Base-by-base conservation (phyloP, 2,329 filamentous ascomycete genomes). In the Ophiosphaerella narmari region DNA sequence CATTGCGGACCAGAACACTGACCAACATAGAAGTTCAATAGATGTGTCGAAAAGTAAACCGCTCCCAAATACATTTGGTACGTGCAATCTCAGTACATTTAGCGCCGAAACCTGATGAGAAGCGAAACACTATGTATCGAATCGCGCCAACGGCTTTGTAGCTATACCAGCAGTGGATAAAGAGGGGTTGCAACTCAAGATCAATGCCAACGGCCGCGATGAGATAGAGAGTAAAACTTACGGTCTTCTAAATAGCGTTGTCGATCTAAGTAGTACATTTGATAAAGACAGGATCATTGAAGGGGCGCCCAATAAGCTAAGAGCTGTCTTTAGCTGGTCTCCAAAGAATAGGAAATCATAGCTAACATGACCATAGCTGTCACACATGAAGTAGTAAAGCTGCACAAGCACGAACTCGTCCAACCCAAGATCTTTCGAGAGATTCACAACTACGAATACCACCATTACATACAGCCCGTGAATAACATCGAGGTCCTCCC, bases 401-500 rank as follows among this genome's bases (percentile, higher is more conserved):
- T 75, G 3, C 62, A 74, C 12, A 61, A 73, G 9, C 79, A 80
- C 50, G 71, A 82, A 41, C 71, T 82, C 38, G 61, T 74, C 13
- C 70, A 81, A 55, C 75, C 82, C 57, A 57, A 62, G 18, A 77
- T 82, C 43, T 77, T 75, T 6, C 77, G 80, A 33, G 81, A 83
- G 51, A 80, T 82, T 31, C 81, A 84, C 66, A 78, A 77, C 31
- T 75, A 83, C 61, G 76, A 82, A 53, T 65, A 80, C 32, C 78
- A 77, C 55, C 80, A 83, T 51, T 77, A 78, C 23, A 71, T 81
- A 23, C 76, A 80, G n/a, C 81, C 81, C 3, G 74, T 84, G 18
- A 72, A 78, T 24, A 78, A 83, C 44, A 76, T 79, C 11, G 77
- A 83, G 59, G 74, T 83, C 8, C 71, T 83, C 1, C 80, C 81